These are phyloP conservation scores for Leucaena leucocephala DNA, from an alignment of 306 rosid species.

Conservation along the genomic window DNA sequence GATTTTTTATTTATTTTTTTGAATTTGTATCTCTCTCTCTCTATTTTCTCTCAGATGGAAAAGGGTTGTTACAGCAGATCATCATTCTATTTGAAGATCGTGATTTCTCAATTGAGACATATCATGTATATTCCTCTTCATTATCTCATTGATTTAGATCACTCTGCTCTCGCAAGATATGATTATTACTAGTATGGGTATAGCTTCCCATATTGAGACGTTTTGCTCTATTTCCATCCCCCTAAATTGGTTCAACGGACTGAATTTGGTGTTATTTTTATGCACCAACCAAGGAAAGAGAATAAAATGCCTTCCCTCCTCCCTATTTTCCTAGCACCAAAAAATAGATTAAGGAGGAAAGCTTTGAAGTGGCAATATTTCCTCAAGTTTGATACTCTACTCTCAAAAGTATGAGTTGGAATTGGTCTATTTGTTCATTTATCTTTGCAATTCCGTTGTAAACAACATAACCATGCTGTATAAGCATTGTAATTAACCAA, in stretches of 20 bases:
- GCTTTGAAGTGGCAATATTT: background rate
- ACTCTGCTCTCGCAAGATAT: background rate
- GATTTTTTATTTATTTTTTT: conserved; percentile 11
- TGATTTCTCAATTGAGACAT: conserved; percentile 18
- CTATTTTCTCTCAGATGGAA: conserved; percentile 31
- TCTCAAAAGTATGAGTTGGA: background rate
- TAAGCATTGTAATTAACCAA: background rate
- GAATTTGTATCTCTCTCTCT: background rate
- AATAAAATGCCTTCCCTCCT: too few relatives aligned
- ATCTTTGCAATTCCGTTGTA: background rate
- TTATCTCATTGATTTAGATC: background rate
- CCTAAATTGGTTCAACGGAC: too few relatives aligned
- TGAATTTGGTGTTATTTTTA: too few relatives aligned
- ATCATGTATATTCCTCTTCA: background rate
- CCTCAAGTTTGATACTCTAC: too few relatives aligned
- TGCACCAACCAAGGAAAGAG: too few relatives aligned
- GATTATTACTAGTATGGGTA: background rate
- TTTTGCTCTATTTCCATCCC: background rate
- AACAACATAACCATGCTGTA: background rate
- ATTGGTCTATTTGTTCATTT: background rate
- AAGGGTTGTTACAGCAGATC: conserved; percentile 17
- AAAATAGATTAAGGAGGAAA: too few relatives aligned
- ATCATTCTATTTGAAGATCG: conserved; percentile 28
- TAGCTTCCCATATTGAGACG: background rate
- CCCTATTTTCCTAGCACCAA: too few relatives aligned